Base-by-base conservation (phyloP, 2,329 filamentous ascomycete species). In the Remersonia thermophila region DNA sequence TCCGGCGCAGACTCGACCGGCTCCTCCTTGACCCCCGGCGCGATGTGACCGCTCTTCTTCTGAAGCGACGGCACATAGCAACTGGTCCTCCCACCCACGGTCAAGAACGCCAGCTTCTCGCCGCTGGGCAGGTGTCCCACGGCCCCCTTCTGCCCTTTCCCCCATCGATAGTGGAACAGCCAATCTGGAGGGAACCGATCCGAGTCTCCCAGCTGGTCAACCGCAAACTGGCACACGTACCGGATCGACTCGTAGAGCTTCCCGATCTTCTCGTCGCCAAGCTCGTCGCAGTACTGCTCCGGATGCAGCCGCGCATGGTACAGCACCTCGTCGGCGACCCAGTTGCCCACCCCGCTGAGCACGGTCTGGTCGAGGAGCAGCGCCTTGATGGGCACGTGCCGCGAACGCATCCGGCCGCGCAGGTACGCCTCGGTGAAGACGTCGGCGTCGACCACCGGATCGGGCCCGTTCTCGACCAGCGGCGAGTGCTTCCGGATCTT, bases 271-370 rank as follows among this genome's bases (percentile, higher is more conserved):
- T 62, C 68, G 23, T 83, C 74, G 43, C 56, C 67, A 47, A 96
- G 81, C 0, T 83, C 82, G 51, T 95, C 79, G 58, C 80, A 85
- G 60, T 93, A 93, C 55, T 94, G 85, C 55, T 95, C 89, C 0
- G 91, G 91, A 47, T 98, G 89, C 12, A 96, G 70, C 33, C 72
- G 77, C 4, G 91, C 82, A 48, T 96, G 80, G 52, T 87, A 98
- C 35, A 98, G 65, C 6, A 94, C 79, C 56, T 98, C 91, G 53
- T 98, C 91, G 1, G 80, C 86, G 36, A 98, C 89, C 89, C 89
- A 98, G 54, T 96, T 96, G 0, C 91, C 91, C 43, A 98, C 83
- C 7, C 91, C 91, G 51, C 83, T 91, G 42, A 96, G 82, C 54
- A 82, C 82, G 13, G 76, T 70, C 58, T 98, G 91, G 53, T 96